Percentiles rank a stretch among this genome's conserved stretches.
Evolutionary conservation across 306 rosid genomes (phyloP).

Genomic region (Vigna radiata): DNA sequence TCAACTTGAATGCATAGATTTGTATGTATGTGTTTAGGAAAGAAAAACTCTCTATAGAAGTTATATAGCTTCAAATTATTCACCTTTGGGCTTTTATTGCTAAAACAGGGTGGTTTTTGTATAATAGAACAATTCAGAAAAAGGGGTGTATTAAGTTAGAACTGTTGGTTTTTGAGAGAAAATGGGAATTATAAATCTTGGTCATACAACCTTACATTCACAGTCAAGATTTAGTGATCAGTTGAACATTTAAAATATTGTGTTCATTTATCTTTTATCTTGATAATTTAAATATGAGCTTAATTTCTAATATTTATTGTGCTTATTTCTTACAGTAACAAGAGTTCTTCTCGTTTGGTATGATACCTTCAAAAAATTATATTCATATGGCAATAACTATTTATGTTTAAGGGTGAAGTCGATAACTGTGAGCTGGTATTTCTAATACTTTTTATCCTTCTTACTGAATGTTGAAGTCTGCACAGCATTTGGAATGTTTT

Average conservation of each 20-base stretch:
- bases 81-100: constrained; percentile 3
- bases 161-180: neutral
- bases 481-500: constrained; percentile 35
- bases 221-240: neutral
- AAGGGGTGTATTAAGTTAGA: neutral
- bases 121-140: neutral
- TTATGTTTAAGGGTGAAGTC: neutral
- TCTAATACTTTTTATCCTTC: constrained; percentile 15
- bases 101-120: neutral
- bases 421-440: constrained; percentile 14
- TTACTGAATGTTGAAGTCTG: constrained; percentile 7
- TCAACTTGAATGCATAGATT: constrained; percentile 11
- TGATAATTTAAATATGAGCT: neutral
- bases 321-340: neutral
- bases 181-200: neutral
- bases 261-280: neutral
- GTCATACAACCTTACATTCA: neutral
- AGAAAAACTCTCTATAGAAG: constrained; percentile 2
- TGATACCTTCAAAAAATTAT: neutral
- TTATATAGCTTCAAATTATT: constrained; percentile 3
- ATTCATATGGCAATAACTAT: constrained; percentile 7
- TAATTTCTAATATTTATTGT: neutral
- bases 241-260: neutral
- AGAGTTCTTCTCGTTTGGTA: neutral
- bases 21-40: neutral